Base-by-base conservation (phyloP, 2,329 filamentous ascomycete genomes). In the Taxawa tesnikishii region DNA sequence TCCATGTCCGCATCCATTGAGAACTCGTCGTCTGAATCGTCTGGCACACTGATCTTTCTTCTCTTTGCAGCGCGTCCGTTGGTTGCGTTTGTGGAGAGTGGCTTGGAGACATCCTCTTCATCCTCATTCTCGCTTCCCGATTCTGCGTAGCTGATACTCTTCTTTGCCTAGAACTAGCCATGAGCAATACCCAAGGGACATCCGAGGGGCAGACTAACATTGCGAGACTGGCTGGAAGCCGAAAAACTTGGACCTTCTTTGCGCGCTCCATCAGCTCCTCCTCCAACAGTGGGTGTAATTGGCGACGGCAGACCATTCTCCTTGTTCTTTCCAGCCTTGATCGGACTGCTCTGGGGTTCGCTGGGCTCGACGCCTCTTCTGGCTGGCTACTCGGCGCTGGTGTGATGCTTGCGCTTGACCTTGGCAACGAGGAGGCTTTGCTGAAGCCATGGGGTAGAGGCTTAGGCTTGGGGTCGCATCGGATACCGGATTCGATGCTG, bases 381-480 rank as follows among this genome's bases (percentile, higher is more conserved):
- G 69, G 70, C 56, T 92, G 83, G 56, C 84, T 92, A 55, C 83
- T 93, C 4, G 84, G 79, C 5, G 79, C 72, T 3, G 84, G 83
- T 0, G 83, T 87, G 37, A 78, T 23, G 19, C 19, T 23, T 23
- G 63, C 34, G 21, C 37, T 46, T 10, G 41, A 42, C 10, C 28
- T 29, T 7, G 37, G 17, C 21, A 23, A 8, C 2, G 19, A 8
- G 3, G 19, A 23, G 8, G 19, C 3, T n/a, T 23, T 23, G 19
- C 19, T 23, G 2, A 3, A 3, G n/a, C 25, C 33, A 29, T 25
- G 43, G 32, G 34, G 59, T n/a, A 53, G 6, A n/a, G 8, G n/a
- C 19, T 8, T 8, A 23, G 8, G 19, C 8, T 23, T 4, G 54
- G 50, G 14, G 53, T 52, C 21, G 53, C 47, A 38, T 51, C 55